These are phyloP conservation scores for Exophiala spinifera DNA, from an alignment of 2,329 filamentous ascomycete species.

Conservation along the genomic window DNA sequence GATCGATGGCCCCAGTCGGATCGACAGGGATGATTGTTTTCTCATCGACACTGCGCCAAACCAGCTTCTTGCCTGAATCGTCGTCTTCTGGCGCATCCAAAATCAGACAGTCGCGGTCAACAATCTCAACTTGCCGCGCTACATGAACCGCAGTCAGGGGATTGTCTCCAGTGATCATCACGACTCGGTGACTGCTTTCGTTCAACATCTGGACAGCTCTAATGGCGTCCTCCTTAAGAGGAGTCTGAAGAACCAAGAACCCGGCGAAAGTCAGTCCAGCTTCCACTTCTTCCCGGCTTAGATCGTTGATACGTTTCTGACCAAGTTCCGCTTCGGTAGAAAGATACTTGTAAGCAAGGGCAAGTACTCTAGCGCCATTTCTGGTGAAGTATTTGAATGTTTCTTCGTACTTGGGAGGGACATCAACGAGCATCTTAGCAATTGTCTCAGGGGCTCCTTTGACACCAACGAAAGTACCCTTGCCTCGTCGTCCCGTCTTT, in stretches of 20 bases:
- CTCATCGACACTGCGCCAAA: slow-evolving; percentile 95
- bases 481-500: slow-evolving; percentile 70
- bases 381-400: slow-evolving; percentile 98
- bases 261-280: slow-evolving; percentile 82
- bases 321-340: slow-evolving; percentile 77
- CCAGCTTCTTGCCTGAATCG: slow-evolving; percentile 71
- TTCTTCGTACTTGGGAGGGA: slow-evolving; percentile 88
- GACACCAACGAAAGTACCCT: slow-evolving; percentile 87
- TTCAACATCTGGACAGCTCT: slow-evolving; percentile 95
- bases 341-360: slow-evolving; percentile 90
- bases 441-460: slow-evolving; percentile 98
- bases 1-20: slow-evolving; percentile 73
- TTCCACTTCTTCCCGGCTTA: slow-evolving; percentile 91
- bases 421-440: slow-evolving; percentile 79
- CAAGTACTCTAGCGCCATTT: slow-evolving; percentile 89
- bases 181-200: slow-evolving; percentile 94
- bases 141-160: slow-evolving; percentile 95
- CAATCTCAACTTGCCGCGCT: slow-evolving; percentile 91
- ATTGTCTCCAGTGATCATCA: slow-evolving; percentile 99
- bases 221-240: slow-evolving; percentile 93
- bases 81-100: slow-evolving; percentile 93
- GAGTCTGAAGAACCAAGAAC: slow-evolving; percentile 92
- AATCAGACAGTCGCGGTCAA: slow-evolving; percentile 91
- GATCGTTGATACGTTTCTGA: slow-evolving; percentile 80
- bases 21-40: slow-evolving; percentile 82